A percentile compares a stretch with the other conserved stretches of the same genome.
Conservation (phyloP, 768 basidiomycete species). For the Collybia mongolica region DNA sequence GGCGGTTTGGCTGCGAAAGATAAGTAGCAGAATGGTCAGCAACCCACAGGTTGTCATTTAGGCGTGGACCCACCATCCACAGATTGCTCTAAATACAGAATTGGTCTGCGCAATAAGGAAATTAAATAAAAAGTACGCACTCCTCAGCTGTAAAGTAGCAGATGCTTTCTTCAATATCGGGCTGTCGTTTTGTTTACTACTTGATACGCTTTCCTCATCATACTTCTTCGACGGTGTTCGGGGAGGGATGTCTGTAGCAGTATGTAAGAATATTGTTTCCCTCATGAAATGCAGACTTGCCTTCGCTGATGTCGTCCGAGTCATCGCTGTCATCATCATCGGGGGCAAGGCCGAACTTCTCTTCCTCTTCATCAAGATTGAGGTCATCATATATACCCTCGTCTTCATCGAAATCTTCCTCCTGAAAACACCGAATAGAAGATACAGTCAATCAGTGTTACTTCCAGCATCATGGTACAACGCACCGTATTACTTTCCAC, state of each 20-base stretch:
- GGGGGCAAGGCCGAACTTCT: conserved; percentile 79
- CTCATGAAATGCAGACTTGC: conserved; percentile 31
- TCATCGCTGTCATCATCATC: conserved; percentile 82
- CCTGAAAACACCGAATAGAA: conserved; percentile 45
- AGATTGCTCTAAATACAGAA: conserved; percentile 53
- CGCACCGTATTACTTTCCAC: conserved; percentile 93
- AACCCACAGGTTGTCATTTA: conserved; percentile 1
- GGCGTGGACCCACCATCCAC: conserved; percentile 53
- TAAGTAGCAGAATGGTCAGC: conserved; percentile 6
- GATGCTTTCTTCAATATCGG: conserved; percentile 79
- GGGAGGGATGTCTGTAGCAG: conserved; percentile 53
- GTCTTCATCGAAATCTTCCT: conserved; percentile 97
- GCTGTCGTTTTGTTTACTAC: conserved; percentile 75
- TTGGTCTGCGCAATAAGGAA: conserved; percentile 2
- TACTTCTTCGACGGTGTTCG: conserved; percentile 72
- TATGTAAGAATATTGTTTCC: conserved; percentile 8
- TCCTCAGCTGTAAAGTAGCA: conserved; percentile 62
- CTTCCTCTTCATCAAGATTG: conserved; percentile 95
- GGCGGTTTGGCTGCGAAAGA: conserved; percentile 60
- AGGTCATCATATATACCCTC: conserved; percentile 98
- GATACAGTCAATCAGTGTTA: conserved; percentile 14
- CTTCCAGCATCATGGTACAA: conserved; percentile 17
- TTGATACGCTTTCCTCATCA: conserved; percentile 75
- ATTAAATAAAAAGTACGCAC: conserved; percentile 41
- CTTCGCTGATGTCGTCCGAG: conserved; percentile 74